Conservation (phyloP, 495 filamentous ascomycete species). For the Penicillium waksmanii region DNA sequence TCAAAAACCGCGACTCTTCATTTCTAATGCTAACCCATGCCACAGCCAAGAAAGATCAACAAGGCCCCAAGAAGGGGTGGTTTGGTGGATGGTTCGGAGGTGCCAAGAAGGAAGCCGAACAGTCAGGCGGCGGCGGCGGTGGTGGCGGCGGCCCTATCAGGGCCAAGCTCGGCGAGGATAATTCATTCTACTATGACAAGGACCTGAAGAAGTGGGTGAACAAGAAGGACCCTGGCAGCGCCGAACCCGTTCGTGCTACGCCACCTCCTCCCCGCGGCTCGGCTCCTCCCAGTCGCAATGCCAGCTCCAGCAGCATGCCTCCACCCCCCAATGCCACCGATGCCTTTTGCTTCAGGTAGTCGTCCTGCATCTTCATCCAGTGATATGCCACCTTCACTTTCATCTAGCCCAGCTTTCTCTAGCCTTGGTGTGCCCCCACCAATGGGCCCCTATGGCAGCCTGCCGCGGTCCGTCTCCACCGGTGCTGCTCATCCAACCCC, state of each 20-base stretch:
- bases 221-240: slow-evolving; percentile 71
- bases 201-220: slow-evolving; percentile 98
- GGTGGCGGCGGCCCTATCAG: slow-evolving; percentile 66
- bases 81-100: slow-evolving; percentile 82
- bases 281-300: slow-evolving; percentile 44
- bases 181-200: slow-evolving; percentile 89
- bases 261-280: slow-evolving; percentile 56
- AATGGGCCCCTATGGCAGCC: slow-evolving; percentile 9
- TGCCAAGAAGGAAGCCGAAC: slow-evolving; percentile 67
- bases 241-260: slow-evolving; percentile 51
- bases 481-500: slow-evolving; percentile 39
- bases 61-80: slow-evolving; percentile 74
- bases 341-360: slow-evolving; percentile 35
- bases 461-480: slow-evolving; percentile 44
- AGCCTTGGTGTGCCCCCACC: slow-evolving; percentile 37
- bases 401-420: slow-evolving; percentile 46
- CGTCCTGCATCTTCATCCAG: slow-evolving; percentile 46
- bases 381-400: slow-evolving; percentile 36
- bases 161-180: slow-evolving; percentile 95
- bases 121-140: slow-evolving; percentile 40
- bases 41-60: slow-evolving; percentile 45
- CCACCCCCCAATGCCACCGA: slow-evolving; percentile 41
- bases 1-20: not conserved
- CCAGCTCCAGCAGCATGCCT: slow-evolving; percentile 42
- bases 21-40: slow-evolving; percentile 23